phyloP scores from a whole-genome alignment of 805 yeast genomes.

The Vanderwaltozyma verrucispora region DNA sequence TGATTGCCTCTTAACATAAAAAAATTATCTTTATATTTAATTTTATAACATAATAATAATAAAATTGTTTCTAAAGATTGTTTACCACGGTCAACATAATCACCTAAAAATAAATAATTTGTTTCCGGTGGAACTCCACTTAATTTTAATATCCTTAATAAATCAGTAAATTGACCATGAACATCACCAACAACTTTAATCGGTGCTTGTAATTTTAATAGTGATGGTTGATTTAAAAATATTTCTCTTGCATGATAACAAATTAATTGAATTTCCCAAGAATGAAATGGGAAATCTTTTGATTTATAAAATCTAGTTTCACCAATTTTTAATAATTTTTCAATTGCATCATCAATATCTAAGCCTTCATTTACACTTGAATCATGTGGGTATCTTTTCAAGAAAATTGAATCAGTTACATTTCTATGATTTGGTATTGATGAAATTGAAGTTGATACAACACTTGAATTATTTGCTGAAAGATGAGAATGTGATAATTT shows the following conservation, averaged over 20 bases:
- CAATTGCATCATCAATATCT: constrained; percentile 55
- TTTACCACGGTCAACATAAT: constrained; percentile 96
- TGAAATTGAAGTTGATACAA: constrained; percentile 5
- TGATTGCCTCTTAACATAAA: constrained; percentile 92
- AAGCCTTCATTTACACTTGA: constrained; percentile 22
- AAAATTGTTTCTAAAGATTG: constrained; percentile 90
- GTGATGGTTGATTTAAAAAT: constrained; percentile 53
- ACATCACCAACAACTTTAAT: constrained; percentile 86
- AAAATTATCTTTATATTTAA: constrained; percentile 92
- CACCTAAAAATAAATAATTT: constrained; percentile 87
- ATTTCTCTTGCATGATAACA: constrained; percentile 50
- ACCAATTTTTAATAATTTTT: constrained; percentile 46
- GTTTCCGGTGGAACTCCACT: constrained; percentile 95
- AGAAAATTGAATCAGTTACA: constrained; percentile 12
- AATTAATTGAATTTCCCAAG: constrained; percentile 45
- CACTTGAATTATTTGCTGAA: background rate
- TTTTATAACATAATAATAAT: constrained; percentile 80
- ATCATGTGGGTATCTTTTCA: constrained; percentile 25
- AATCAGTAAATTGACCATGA: constrained; percentile 92
- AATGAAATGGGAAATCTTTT: constrained; percentile 38
- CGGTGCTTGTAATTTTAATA: constrained; percentile 60
- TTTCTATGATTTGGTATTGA: constrained; percentile 12
- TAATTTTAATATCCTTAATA: constrained; percentile 80
- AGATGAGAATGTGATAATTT: constrained; percentile 3
- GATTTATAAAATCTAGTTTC: constrained; percentile 28